Evolutionary conservation across 2,329 filamentous ascomycete species (phyloP), one percentile per base, ranked within the genome.

Genomic region (Orbilia javanica): DNA sequence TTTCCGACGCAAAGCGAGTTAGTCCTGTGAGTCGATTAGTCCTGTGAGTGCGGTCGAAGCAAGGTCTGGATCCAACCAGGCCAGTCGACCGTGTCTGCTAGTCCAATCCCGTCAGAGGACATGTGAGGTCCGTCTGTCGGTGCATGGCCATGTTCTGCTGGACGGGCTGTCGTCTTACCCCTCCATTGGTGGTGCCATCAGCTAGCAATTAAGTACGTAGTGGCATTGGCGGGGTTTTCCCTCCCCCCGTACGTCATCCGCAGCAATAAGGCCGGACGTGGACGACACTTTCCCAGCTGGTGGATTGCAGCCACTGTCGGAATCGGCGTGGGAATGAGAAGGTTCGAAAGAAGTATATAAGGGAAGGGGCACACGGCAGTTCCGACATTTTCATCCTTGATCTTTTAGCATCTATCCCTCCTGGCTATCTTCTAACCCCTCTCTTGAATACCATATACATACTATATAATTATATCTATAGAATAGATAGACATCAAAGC

Each of bases 241-340:
- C 10, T 31, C 27, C 5, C 29, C 10, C 52, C 27, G 63, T 66
- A 67, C 64, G 64, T 67, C 64, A 67, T 67, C 48, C 27, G 64
- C 64, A 67, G 63, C 36, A 42, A 62, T 42, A 65, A 52, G 31
- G 46, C 64, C 20, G 18, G 22, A 20, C 11, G 18, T n/a, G 18
- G 25, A 7, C 18, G 36, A 31, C 48, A 67, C 31, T 53, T 18
- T 62, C n/a, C 8, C 15, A 53, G 7, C 15, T 46, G 18, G 25
- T 18, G n/a, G n/a, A 29, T 15, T 20, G 13, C 22, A 25, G 25
- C 31, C 8, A 6, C 5, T 11, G 8, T 34, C 63, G 22, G 4
- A 18, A 63, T 64, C 50, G 36, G 48, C 62, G 60, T 42, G 1
- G n/a, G 34, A 20, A 63, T 68, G 71, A 76, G 64, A 69, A 69